phyloP scores from a whole-genome alignment of 2,329 filamentous ascomycete species.

The Trichoderma asperellum region DNA sequence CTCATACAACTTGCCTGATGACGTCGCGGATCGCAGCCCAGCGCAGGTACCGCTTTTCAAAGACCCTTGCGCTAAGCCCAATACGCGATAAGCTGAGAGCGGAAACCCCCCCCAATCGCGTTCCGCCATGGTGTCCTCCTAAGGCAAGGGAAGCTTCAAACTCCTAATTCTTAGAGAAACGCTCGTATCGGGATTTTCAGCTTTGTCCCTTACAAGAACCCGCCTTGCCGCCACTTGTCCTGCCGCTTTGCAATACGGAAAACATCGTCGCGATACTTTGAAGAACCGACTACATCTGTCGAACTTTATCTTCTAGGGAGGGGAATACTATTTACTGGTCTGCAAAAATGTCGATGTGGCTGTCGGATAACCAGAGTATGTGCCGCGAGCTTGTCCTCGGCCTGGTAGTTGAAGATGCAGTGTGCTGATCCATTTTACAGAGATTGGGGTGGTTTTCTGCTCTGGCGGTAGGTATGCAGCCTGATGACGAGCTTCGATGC shows the following conservation, averaged over 20 bases:
- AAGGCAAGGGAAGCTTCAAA: slow-evolving; percentile 17
- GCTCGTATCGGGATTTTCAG: not conserved
- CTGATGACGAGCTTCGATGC: slow-evolving; percentile 30
- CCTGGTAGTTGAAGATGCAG: not conserved
- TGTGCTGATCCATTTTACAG: slow-evolving; percentile 56
- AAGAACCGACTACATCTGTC: not conserved
- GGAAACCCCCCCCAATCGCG: slow-evolving; percentile 13
- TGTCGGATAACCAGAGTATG: slow-evolving; percentile 93
- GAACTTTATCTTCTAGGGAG: not conserved
- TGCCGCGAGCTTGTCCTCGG: slow-evolving; percentile 33
- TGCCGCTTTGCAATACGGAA: not conserved
- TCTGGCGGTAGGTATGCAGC: slow-evolving; percentile 77
- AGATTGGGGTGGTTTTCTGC: slow-evolving; percentile 97
- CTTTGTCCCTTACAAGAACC: not conserved
- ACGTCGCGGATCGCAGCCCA: slow-evolving; percentile 2
- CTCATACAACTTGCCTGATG: not conserved
- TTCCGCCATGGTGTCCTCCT: slow-evolving; percentile 28
- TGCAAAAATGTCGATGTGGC: slow-evolving; percentile 76
- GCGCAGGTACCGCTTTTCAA: slow-evolving; percentile 13
- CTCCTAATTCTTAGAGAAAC: slow-evolving; percentile 1
- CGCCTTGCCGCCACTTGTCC: not conserved
- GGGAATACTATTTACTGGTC: not conserved
- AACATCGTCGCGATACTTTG: not conserved
- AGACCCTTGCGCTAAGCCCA: slow-evolving; percentile 27
- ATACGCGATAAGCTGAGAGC: slow-evolving; percentile 25